Percentiles rank a stretch among this genome's conserved stretches.
phyloP scores from a whole-genome alignment of 768 basidiomycete genomes.

The Austroboletus festivus region DNA sequence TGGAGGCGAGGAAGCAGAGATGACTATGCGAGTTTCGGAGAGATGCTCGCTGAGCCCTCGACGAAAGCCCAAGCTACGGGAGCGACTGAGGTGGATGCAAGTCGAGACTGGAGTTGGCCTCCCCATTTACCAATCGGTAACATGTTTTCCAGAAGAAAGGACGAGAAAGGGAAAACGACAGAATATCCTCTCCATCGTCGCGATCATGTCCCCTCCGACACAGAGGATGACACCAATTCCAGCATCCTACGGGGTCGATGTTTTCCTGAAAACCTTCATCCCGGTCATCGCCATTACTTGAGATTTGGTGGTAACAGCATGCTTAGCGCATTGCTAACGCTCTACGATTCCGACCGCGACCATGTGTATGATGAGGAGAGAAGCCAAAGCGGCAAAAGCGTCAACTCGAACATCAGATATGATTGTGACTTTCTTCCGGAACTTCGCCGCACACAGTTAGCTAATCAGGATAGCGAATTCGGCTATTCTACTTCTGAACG shows the following conservation, averaged over 20 bases:
- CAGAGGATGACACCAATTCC: constrained; percentile 7
- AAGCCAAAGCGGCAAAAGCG: constrained; percentile 21
- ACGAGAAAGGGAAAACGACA: constrained; percentile 11
- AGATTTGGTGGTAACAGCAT: constrained; percentile 51
- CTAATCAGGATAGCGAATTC: constrained; percentile 1
- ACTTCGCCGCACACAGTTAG: constrained; percentile 23
- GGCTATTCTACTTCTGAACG: background rate
- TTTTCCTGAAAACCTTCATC: constrained; percentile 1
- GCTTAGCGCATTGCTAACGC: constrained; percentile 60
- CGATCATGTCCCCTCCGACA: constrained; percentile 8
- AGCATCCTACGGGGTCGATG: no score
- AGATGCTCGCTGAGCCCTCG: constrained; percentile 28
- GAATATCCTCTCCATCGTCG: background rate
- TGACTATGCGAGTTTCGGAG: constrained; percentile 1
- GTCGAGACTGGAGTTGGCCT: constrained; percentile 26
- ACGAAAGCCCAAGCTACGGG: constrained; percentile 37
- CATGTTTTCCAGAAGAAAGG: constrained; percentile 1
- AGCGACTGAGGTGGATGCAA: constrained; percentile 44
- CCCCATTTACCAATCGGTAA: constrained; percentile 4
- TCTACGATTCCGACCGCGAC: constrained; percentile 44
- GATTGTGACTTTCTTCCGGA: constrained; percentile 15
- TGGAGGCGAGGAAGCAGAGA: constrained; percentile 14
- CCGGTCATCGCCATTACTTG: constrained; percentile 2
- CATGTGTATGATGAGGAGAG: constrained; percentile 29
- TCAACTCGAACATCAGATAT: constrained; percentile 19